Conservation (phyloP, 768 basidiomycete species). For the Lactifluus piperatus region DNA sequence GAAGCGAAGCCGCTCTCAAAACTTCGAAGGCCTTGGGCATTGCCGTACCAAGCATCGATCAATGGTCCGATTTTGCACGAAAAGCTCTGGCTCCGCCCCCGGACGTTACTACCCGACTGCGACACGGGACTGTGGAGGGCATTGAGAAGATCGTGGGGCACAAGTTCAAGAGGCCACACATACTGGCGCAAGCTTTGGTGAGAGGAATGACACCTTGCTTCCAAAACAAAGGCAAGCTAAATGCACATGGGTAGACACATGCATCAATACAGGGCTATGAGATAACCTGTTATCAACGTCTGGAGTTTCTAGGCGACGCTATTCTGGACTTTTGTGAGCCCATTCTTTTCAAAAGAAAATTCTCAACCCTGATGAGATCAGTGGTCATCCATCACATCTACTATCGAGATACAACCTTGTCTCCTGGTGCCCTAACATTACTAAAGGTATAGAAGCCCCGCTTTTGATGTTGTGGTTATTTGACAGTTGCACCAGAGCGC, state of each 20-base stretch:
- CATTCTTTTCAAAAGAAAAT: neutral
- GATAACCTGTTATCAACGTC: slow-evolving; percentile 55
- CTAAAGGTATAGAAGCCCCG: slow-evolving; percentile 46
- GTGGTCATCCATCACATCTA: slow-evolving; percentile 71
- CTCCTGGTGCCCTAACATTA: slow-evolving; percentile 70
- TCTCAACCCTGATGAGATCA: slow-evolving; percentile 25
- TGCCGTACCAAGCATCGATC: slow-evolving; percentile 51
- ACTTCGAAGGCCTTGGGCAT: slow-evolving; percentile 57
- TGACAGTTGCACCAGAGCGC: slow-evolving; percentile 42
- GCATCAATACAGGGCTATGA: slow-evolving; percentile 48
- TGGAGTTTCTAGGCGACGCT: slow-evolving; percentile 84
- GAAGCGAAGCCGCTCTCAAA: slow-evolving; percentile 55
- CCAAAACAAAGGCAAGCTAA: neutral
- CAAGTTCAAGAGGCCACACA: slow-evolving; percentile 49
- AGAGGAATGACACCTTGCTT: slow-evolving; percentile 20
- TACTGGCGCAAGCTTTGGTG: slow-evolving; percentile 70
- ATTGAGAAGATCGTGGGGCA: slow-evolving; percentile 60
- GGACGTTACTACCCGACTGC: slow-evolving; percentile 37
- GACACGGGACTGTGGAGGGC: slow-evolving; percentile 39
- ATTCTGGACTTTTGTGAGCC: slow-evolving; percentile 73
- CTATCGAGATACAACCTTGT: slow-evolving; percentile 49
- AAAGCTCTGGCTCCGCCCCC: slow-evolving; percentile 38
- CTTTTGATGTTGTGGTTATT: neutral
- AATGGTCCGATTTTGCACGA: slow-evolving; percentile 64
- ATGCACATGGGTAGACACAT: slow-evolving; percentile 47